phyloP scores from a whole-genome alignment of 306 rosid species.

The Hippophae gyantsensis region DNA sequence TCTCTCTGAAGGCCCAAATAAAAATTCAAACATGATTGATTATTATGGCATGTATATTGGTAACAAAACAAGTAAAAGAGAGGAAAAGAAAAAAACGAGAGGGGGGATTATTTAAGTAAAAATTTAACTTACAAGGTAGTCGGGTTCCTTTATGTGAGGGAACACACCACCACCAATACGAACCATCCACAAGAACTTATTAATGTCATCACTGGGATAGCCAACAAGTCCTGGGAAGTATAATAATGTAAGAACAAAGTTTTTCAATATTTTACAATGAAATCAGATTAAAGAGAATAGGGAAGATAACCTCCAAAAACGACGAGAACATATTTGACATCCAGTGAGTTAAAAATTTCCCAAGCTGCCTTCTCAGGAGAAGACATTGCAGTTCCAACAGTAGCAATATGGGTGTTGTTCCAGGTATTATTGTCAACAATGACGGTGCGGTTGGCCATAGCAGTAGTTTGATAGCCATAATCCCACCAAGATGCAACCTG shows the following conservation, averaged over 20 bases:
- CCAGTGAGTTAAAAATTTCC: conserved; percentile 95
- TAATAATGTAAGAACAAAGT: conserved; percentile 24
- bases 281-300: conserved; percentile 14
- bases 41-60: not conserved
- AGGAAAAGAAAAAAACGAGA: not conserved
- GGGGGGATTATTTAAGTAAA: not conserved
- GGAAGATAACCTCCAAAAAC: conserved; percentile 91
- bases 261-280: conserved; percentile 4
- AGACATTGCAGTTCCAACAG: conserved; percentile 99
- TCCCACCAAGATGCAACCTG: conserved; percentile 99
- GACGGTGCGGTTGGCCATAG: conserved; percentile 99
- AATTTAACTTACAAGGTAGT: conserved; percentile 60
- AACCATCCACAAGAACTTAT: conserved; percentile 99
- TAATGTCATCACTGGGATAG: conserved; percentile 95
- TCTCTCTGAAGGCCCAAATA: conserved; percentile 55
- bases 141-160: conserved; percentile 96
- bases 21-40: conserved; percentile 3
- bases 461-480: conserved; percentile 98
- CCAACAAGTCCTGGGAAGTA: conserved; percentile 79
- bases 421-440: conserved; percentile 98
- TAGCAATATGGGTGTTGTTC: conserved; percentile 99
- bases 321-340: conserved; percentile 95
- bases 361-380: conserved; percentile 99
- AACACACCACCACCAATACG: conserved; percentile 99
- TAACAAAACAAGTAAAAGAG: not conserved